Base-by-base conservation (phyloP, 139 green algal species). In the Chlorella sp. region DNA sequence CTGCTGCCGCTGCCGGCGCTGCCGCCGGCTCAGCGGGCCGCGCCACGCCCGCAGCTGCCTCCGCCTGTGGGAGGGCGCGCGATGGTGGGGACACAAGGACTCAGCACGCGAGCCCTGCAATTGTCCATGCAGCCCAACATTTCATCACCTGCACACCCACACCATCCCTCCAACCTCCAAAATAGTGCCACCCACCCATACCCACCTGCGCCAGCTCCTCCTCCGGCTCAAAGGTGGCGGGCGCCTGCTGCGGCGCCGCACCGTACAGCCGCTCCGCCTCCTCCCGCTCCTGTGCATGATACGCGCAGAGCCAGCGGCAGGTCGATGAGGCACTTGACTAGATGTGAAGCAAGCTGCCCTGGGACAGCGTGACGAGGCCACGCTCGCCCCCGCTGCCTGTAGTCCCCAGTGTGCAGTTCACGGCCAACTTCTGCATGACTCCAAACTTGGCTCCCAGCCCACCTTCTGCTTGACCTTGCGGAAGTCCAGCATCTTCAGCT, bases 401-500 rank as follows among this genome's bases (percentile, higher is more conserved):
- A n/a, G n/a, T n/a, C n/a, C n/a, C n/a, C n/a, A n/a, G n/a, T n/a
- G n/a, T n/a, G n/a, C n/a, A n/a, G n/a, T n/a, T n/a, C n/a, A n/a
- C n/a, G n/a, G n/a, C n/a, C n/a, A n/a, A n/a, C n/a, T n/a, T n/a
- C n/a, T n/a, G n/a, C n/a, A n/a, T n/a, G n/a, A n/a, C n/a, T n/a
- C n/a, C n/a, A n/a, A n/a, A n/a, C n/a, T n/a, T n/a, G 11, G 11
- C 7, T 4, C n/a, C 67, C 25, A 28, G 28, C 81, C n/a, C 75
- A 97, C 95, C 92, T 97, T 93, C 41, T 93, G 88, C 79, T 98
- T 99, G 32, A 99, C 93, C 81, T 98, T 98, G 41, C 91, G 90
- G 87, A 98, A 99, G 90, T 99, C 96, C 56, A 99, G 86, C 51
- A 97, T 82, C 81, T 97, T 98, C 30, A 99, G 86, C 25, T 88